Evolutionary conservation across 192 early-diverging fungal species (phyloP), one percentile per base, ranked within the genome.

Genomic region (Coemansia sp.): DNA sequence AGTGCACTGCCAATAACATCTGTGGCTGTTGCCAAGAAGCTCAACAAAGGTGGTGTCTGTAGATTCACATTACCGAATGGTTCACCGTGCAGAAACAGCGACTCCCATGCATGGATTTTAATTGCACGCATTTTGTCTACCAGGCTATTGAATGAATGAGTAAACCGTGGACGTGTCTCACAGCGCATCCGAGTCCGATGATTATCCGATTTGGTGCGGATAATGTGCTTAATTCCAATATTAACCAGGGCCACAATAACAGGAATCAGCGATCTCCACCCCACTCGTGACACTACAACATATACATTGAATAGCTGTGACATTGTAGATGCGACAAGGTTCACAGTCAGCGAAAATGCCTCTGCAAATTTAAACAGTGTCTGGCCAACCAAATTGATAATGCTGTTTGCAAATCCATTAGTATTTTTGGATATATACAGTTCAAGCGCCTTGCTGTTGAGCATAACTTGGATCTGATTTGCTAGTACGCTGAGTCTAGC

Each of bases 91-190:
- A 60, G 14, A 44, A 66, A 61, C 51, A 69, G 53, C 6, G 66
- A 33, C 32, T 82, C 80, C 83, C 83, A 88, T n/a, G 82, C 80
- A 55, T 86, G 86, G 27, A 84, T 81, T 57, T 89, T 89, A 60
- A 89, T 84, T n/a, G 81, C 77, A 28, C 77, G 77, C 43, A 89
- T 81, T 32, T 61, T 61, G 18, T 25, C 24, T 23, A 61, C 24
- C 11, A 52, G 9, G 7, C 23, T 44, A 1, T 21, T 10, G 43
- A 61, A 29, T 2, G 11, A 25, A 6, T 18, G 18, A 12, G 18
- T 51, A 28, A 61, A 30, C 28, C 52, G 31, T 23, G 59, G 59
- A 22, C 19, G 48, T 6, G 7, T 59, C 8, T 46, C 45, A 7
- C n/a, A n/a, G 12, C 19, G 19, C 29, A 35, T 14, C 4, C 31